Evolutionary conservation across 257 asterid species (phyloP), one percentile per base, ranked within the genome.

Genomic region (Jaltomata sinuosa): DNA sequence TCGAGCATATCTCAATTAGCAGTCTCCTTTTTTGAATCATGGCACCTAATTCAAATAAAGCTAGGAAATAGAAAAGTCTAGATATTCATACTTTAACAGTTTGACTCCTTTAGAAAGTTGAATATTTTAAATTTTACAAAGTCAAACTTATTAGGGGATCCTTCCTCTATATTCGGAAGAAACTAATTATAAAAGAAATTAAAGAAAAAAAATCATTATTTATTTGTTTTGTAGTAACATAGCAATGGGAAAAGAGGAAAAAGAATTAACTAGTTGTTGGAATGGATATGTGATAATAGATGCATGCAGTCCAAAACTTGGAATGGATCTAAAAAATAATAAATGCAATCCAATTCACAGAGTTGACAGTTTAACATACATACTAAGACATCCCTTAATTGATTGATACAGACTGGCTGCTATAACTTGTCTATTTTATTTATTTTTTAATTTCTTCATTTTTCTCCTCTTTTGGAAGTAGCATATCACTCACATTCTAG

Each of bases 291-390:
- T 12, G 52, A 22, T n/a, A n/a, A 68, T n/a, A n/a, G 18, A 15
- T n/a, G 12, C 7, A 14, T 32, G 15, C 15, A 4, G 76, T 34
- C 47, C 22, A 32, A 19, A 67, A 67, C 4, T 68, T 18, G 42
- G 61, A 16, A 76, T 49, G 3, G 81, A 47, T 47, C 62, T 9
- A 47, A 47, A 34, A n/a, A 68, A 0, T 47, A 76, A 76, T 76
- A 76, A 76, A 47, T 76, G 62, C 40, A 16, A 16, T 27, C 81
- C 27, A 76, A 71, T 45, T 74, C 38, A 72, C 42, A 74, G 38
- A 74, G 59, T 74, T 74, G 80, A 74, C 80, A 74, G 80, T 74
- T 74, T 74, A 74, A 74, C 80, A 74, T 45, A 74, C 80, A 42
- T 25, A 40, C 45, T 16, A 31, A 45, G 74, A 31, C 45, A 65